Percentiles rank a stretch among this genome's conserved stretches.
Evolutionary conservation across 75 land plant genomes (phyloP).

Genomic region (Picea glauca): DNA sequence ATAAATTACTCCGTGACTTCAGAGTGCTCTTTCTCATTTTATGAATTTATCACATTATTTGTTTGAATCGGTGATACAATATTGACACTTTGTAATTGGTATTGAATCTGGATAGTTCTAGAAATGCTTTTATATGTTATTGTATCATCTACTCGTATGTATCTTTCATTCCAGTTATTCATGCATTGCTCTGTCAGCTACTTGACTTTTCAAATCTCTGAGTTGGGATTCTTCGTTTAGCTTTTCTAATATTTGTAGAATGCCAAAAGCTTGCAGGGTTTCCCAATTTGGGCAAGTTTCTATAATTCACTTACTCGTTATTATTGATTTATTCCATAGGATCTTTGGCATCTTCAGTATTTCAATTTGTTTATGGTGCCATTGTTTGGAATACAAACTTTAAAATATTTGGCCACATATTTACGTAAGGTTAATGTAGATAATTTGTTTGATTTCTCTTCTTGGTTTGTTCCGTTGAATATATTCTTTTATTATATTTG

Average conservation of each 20-base stretch:
- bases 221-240: background rate
- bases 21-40: background rate
- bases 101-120: background rate
- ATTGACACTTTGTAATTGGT: background rate
- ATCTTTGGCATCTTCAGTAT: background rate
- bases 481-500: background rate
- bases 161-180: background rate
- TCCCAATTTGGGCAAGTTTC: background rate
- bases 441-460: background rate
- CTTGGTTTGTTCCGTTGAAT: background rate
- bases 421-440: background rate
- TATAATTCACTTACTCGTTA: background rate
- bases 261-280: background rate
- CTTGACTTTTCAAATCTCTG: no score
- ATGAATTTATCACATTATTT: background rate
- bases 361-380: background rate
- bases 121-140: background rate
- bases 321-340: background rate
- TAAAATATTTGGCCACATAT: background rate
- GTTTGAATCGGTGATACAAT: background rate
- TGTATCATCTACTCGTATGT: background rate
- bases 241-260: background rate
- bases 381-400: background rate
- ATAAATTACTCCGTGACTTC: background rate
- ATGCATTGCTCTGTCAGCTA: no score